phyloP scores from a whole-genome alignment of 768 basidiomycete genomes.

The Termitomyces bulborhizus region DNA sequence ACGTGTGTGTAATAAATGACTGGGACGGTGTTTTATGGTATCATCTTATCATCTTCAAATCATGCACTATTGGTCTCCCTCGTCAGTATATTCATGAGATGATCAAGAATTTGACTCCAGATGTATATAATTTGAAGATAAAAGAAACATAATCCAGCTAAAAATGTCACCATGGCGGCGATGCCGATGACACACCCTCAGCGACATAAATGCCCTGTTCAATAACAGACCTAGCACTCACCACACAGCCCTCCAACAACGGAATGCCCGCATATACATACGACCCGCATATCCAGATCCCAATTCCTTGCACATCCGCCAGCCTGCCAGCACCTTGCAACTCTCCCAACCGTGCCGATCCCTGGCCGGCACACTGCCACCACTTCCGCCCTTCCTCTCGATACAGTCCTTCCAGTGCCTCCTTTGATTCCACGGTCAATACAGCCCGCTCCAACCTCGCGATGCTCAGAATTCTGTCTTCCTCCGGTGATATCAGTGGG shows the following conservation, averaged over 20 bases:
- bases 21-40: too few relatives aligned
- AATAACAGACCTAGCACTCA: slow-evolving; percentile 56
- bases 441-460: slow-evolving; percentile 61
- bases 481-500: slow-evolving; percentile 49
- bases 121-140: background rate
- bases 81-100: background rate
- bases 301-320: slow-evolving; percentile 26
- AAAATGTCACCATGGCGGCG: slow-evolving; percentile 8
- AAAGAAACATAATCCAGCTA: background rate
- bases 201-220: slow-evolving; percentile 34
- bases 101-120: background rate
- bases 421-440: slow-evolving; percentile 42
- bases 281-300: slow-evolving; percentile 68
- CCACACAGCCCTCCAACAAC: slow-evolving; percentile 74
- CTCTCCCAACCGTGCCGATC: slow-evolving; percentile 33
- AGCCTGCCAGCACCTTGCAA: slow-evolving; percentile 46
- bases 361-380: slow-evolving; percentile 38
- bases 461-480: slow-evolving; percentile 45
- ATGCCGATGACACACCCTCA: slow-evolving; percentile 25
- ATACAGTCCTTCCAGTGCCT: slow-evolving; percentile 42
- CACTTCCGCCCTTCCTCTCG: slow-evolving; percentile 27
- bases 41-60: too few relatives aligned
- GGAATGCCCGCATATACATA: slow-evolving; percentile 72
- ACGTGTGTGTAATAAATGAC: too few relatives aligned
- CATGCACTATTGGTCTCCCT: background rate